Conservation (phyloP, 371 early-diverging fungal genomes). For the Quaeritorhiza haematococci region DNA sequence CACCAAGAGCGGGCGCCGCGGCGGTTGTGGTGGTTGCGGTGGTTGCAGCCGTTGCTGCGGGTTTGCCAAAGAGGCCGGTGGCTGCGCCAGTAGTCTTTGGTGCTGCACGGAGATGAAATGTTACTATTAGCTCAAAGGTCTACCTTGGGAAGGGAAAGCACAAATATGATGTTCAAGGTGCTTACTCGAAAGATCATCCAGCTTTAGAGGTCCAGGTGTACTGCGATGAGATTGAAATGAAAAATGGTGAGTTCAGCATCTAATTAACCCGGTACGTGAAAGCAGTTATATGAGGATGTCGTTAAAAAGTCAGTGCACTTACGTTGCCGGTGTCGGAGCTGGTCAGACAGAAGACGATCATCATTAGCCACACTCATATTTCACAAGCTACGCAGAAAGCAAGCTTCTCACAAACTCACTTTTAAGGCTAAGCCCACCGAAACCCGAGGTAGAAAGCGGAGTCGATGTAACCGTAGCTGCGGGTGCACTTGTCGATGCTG, state of each 20-base stretch:
- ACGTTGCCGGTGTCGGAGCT: constrained; percentile 1
- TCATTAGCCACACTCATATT: not conserved
- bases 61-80: not conserved
- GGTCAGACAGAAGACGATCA: not conserved
- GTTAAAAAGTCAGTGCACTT: not conserved
- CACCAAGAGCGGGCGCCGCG: constrained; percentile 9
- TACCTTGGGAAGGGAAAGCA: not conserved
- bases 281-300: too few relatives aligned
- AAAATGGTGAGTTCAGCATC: too few relatives aligned
- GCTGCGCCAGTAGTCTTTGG: constrained; percentile 4
- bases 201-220: constrained; percentile 35
- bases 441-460: not conserved
- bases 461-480: constrained; percentile 7
- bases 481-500: constrained; percentile 6
- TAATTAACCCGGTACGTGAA: too few relatives aligned
- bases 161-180: not conserved
- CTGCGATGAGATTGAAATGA: not conserved
- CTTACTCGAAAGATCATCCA: constrained; percentile 27
- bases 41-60: constrained; percentile 15
- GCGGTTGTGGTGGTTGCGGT: constrained; percentile 22
- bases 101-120: not conserved
- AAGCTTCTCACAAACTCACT: too few relatives aligned
- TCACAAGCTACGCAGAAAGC: too few relatives aligned
- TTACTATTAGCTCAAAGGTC: not conserved
- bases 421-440: too few relatives aligned